Conservation (phyloP, 83 land plant genomes). For the Thuja plicata region DNA sequence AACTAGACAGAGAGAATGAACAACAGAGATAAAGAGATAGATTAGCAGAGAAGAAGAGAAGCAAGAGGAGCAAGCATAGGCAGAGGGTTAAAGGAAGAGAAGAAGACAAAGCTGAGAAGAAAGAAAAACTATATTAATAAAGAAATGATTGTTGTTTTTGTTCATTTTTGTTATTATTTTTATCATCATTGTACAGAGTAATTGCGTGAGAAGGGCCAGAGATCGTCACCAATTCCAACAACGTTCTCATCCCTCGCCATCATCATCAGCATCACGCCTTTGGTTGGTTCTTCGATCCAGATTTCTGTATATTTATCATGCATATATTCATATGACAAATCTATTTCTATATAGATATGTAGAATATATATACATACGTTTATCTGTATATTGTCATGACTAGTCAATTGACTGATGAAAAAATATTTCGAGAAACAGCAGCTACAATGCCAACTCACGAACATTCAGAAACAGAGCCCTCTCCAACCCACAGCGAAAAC, state of each 20-base stretch:
- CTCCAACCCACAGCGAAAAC: slow-evolving; percentile 7
- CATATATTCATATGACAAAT: neutral
- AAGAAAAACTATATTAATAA: neutral
- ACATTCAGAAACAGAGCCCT: slow-evolving; percentile 10
- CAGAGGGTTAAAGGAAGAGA: neutral
- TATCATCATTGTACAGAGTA: neutral
- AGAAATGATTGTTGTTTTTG: neutral
- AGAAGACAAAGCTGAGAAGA: neutral
- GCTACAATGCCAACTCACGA: slow-evolving; percentile 9
- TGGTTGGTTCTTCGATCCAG: neutral
- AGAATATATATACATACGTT: neutral
- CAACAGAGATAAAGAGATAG: neutral
- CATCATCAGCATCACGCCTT: neutral
- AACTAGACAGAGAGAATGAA: neutral
- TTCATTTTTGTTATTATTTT: neutral
- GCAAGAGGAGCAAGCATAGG: neutral
- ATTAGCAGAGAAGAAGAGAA: neutral
- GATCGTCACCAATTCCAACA: neutral
- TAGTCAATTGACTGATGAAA: neutral
- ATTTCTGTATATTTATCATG: neutral
- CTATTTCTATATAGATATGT: neutral
- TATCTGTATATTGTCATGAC: neutral
- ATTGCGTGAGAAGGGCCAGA: neutral
- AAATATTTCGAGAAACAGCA: neutral
- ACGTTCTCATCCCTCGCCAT: slow-evolving; percentile 1